These are phyloP conservation scores for Petunia axillaris DNA, from an alignment of 257 asterid species.

Conservation along the genomic window DNA sequence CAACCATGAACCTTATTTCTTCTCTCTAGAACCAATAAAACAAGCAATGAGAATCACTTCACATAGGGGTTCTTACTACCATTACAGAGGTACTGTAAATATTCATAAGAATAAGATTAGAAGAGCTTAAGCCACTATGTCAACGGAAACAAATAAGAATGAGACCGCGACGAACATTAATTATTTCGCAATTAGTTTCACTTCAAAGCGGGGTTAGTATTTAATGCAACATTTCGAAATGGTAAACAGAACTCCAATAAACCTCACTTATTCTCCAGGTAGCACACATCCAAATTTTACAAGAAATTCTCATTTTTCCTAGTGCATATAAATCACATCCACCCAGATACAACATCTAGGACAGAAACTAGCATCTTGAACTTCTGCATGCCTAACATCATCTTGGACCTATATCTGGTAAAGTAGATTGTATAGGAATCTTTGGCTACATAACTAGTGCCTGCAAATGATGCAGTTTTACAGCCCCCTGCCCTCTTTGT, in stretches of 20 bases:
- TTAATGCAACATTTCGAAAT: slow-evolving; percentile 13
- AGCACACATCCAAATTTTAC: slow-evolving; percentile 13
- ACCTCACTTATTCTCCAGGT: slow-evolving; percentile 6
- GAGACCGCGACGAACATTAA: neutral
- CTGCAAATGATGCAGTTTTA: neutral
- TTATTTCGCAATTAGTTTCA: neutral
- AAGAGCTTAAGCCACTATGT: neutral
- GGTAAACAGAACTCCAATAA: slow-evolving; percentile 1
- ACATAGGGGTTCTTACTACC: slow-evolving; percentile 10
- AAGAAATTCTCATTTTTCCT: slow-evolving; percentile 11
- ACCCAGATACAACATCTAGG: slow-evolving; percentile 12
- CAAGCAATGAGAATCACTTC: slow-evolving; percentile 25
- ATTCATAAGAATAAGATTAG: neutral
- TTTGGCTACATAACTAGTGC: neutral
- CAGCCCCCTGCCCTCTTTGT: neutral
- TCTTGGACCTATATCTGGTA: neutral
- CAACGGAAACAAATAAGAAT: neutral
- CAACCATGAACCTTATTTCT: slow-evolving; percentile 91
- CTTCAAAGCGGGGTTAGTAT: slow-evolving; percentile 12
- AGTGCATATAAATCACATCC: slow-evolving; percentile 13
- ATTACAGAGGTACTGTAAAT: neutral
- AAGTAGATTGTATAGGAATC: slow-evolving; percentile 7
- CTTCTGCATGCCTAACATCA: neutral
- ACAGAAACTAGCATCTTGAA: slow-evolving; percentile 9
- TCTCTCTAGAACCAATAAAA: slow-evolving; percentile 67